Conservation (phyloP, 2,329 filamentous ascomycete species). For the Aspergillus fischeri region DNA sequence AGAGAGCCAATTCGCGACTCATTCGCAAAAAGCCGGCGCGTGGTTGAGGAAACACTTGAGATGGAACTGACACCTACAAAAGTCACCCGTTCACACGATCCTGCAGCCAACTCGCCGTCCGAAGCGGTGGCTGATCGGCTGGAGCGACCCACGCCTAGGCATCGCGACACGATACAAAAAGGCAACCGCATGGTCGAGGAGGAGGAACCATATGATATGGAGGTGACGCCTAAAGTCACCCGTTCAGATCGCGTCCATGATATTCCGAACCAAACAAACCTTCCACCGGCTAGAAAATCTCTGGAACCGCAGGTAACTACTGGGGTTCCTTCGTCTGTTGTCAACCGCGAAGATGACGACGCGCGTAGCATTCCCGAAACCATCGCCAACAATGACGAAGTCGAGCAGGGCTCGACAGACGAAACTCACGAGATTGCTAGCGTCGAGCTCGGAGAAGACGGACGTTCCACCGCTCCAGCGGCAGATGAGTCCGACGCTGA, state of each 20-base stretch:
- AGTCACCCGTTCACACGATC: neutral
- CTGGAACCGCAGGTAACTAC: neutral
- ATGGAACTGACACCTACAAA: neutral
- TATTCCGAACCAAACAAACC: neutral
- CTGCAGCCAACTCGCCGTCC: neutral
- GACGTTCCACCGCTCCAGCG: slow-evolving; percentile 4
- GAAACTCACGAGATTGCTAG: slow-evolving; percentile 33
- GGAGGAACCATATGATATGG: neutral
- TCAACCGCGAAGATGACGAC: neutral
- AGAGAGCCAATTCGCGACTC: neutral
- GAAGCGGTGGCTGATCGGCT: neutral
- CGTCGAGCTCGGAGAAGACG: slow-evolving; percentile 34
- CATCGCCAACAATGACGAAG: slow-evolving; percentile 5
- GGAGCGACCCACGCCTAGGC: neutral
- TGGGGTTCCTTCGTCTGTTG: neutral
- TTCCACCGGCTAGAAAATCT: neutral
- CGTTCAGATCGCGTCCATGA: neutral
- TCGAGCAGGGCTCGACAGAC: slow-evolving; percentile 11
- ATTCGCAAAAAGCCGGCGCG: neutral
- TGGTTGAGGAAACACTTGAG: neutral
- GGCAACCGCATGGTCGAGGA: neutral
- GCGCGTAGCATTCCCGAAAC: neutral
- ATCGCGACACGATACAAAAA: neutral
- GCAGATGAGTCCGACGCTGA: neutral
- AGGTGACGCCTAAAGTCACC: neutral